Percentiles rank a stretch among this genome's conserved stretches.
phyloP scores from a whole-genome alignment of 768 basidiomycete species.

The Holtermanniella nyarrowii region DNA sequence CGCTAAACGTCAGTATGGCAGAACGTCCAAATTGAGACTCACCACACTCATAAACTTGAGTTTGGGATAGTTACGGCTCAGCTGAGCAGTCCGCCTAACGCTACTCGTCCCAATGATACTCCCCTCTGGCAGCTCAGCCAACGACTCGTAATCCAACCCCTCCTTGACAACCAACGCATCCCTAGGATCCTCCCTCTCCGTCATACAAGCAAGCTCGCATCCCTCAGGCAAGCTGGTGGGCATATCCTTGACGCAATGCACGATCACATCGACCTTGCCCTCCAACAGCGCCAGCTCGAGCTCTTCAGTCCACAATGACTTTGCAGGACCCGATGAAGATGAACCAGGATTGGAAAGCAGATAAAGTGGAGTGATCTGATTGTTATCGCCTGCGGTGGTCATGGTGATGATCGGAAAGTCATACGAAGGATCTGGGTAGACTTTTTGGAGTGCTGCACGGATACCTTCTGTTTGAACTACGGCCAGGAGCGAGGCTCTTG shows the following conservation, averaged over 20 bases:
- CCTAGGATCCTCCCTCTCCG: slow-evolving; percentile 76
- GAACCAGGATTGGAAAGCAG: slow-evolving; percentile 51
- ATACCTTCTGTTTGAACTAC: slow-evolving; percentile 81
- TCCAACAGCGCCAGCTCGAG: slow-evolving; percentile 74
- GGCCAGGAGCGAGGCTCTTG: slow-evolving; percentile 77
- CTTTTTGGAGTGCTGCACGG: slow-evolving; percentile 51
- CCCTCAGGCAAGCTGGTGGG: slow-evolving; percentile 77
- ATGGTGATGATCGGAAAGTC: slow-evolving; percentile 52
- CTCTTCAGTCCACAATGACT: slow-evolving; percentile 86
- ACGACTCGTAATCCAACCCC: slow-evolving; percentile 55
- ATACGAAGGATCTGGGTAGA: slow-evolving; percentile 46
- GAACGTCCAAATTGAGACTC: slow-evolving; percentile 40
- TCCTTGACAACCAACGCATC: slow-evolving; percentile 80
- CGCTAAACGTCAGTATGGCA: slow-evolving; percentile 47
- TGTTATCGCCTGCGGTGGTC: slow-evolving; percentile 74
- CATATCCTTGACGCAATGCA: slow-evolving; percentile 87
- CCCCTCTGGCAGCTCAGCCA: slow-evolving; percentile 77
- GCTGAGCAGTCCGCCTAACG: slow-evolving; percentile 81
- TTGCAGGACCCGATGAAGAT: slow-evolving; percentile 23
- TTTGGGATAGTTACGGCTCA: slow-evolving; percentile 64
- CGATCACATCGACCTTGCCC: slow-evolving; percentile 72
- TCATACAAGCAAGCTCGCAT: slow-evolving; percentile 72
- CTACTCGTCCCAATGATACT: slow-evolving; percentile 92
- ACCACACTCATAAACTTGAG: slow-evolving; percentile 82
- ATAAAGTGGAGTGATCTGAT: slow-evolving; percentile 76